Evolutionary conservation across 2,329 filamentous ascomycete species (phyloP).

Genomic region (Biscogniauxia mediterranea): DNA sequence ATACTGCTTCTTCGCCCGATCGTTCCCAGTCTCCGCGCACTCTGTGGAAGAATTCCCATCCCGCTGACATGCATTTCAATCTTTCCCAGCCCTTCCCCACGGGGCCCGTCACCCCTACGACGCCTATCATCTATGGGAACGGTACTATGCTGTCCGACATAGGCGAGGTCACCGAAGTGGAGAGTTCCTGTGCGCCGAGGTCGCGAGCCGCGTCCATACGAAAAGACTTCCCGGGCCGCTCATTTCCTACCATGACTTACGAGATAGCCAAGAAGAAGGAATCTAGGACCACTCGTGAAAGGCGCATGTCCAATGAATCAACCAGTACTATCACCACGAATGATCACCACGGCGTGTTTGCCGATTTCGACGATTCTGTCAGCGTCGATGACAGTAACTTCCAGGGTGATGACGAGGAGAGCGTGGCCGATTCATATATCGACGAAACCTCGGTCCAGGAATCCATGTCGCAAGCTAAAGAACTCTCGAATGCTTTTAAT

Average conservation of each 20-base stretch:
- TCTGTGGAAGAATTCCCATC: constrained; percentile 50
- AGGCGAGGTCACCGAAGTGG: constrained; percentile 53
- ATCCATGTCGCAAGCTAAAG: constrained; percentile 24
- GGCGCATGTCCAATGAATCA: constrained; percentile 58
- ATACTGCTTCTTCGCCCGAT: constrained; percentile 52
- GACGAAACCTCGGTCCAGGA: constrained; percentile 43
- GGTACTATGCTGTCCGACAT: constrained; percentile 69
- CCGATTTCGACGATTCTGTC: constrained; percentile 59
- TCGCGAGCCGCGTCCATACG: constrained; percentile 35
- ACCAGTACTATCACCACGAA: constrained; percentile 58
- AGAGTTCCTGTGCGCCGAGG: constrained; percentile 45
- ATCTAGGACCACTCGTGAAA: constrained; percentile 41
- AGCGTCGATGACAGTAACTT: constrained; percentile 66
- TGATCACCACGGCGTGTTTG: constrained; percentile 49
- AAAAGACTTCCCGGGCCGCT: constrained; percentile 28
- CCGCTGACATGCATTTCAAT: constrained; percentile 42
- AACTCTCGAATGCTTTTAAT: constrained; percentile 33
- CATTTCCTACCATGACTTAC: constrained; percentile 30
- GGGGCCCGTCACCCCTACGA: constrained; percentile 49
- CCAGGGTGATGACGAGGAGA: constrained; percentile 67
- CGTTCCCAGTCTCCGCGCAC: constrained; percentile 50
- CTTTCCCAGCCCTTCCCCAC: constrained; percentile 40
- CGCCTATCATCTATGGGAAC: constrained; percentile 67
- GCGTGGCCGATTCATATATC: constrained; percentile 56
- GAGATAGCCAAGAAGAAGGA: constrained; percentile 46